phyloP scores from a whole-genome alignment of 257 asterid species.

The Capsicum rhomboideum region DNA sequence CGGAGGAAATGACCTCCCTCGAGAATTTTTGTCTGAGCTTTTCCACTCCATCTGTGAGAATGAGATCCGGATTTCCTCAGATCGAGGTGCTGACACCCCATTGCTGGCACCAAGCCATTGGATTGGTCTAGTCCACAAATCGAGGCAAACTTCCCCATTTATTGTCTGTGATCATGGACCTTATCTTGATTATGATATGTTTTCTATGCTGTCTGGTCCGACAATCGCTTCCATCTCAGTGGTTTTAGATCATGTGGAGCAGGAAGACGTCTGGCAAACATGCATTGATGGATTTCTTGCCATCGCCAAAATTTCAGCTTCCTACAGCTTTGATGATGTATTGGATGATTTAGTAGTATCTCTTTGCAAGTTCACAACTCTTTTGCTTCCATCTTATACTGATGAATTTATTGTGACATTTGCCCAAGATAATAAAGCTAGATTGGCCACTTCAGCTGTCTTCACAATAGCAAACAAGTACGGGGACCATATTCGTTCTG shows the following conservation, averaged over 20 bases:
- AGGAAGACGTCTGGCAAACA: constrained; percentile 52
- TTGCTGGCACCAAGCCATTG: constrained; percentile 65
- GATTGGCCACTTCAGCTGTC: constrained; percentile 74
- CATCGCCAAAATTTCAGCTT: constrained; percentile 68
- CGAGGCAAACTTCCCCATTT: constrained; percentile 57
- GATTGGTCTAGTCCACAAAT: constrained; percentile 76
- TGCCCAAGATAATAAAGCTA: constrained; percentile 73
- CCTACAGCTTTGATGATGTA: constrained; percentile 51
- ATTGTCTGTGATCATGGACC: constrained; percentile 51
- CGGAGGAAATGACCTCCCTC: constrained; percentile 90
- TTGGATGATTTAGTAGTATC: constrained; percentile 84
- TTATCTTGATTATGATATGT: constrained; percentile 74
- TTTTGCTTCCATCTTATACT: constrained; percentile 47
- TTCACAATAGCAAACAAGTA: constrained; percentile 76
- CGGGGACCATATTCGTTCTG: constrained; percentile 72
- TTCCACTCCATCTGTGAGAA: constrained; percentile 76
- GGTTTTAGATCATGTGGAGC: constrained; percentile 79
- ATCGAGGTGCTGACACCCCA: constrained; percentile 44
- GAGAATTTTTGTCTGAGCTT: constrained; percentile 72
- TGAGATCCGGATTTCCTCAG: constrained; percentile 84
- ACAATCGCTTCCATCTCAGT: constrained; percentile 86
- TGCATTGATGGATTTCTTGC: constrained; percentile 83
- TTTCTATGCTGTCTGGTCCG: constrained; percentile 73
- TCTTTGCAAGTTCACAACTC: constrained; percentile 76
- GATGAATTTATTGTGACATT: constrained; percentile 63